Evolutionary conservation across 2,329 filamentous ascomycete species (phyloP).

Genomic region (Diaporthe ilicicola): DNA sequence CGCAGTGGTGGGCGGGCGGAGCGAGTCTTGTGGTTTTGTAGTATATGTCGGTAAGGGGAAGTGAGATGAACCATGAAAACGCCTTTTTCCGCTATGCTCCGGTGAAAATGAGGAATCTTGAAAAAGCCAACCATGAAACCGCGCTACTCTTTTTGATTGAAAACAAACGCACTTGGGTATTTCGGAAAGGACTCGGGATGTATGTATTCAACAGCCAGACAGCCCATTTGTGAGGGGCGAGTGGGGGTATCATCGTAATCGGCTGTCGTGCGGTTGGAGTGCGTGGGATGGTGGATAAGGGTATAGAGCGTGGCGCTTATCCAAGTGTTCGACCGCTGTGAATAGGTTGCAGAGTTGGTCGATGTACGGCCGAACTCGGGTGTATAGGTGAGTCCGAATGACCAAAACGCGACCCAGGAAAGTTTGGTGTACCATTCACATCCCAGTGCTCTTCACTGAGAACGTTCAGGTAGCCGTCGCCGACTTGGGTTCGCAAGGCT

Average conservation of each 20-base stretch:
- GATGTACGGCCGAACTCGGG: constrained; percentile 46
- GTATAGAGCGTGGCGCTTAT: constrained; percentile 41
- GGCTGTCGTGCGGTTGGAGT: constrained; percentile 19
- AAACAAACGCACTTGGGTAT: constrained; percentile 20
- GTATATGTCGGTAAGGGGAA: not conserved
- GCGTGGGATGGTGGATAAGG: constrained; percentile 2
- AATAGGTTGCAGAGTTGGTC: constrained; percentile 51
- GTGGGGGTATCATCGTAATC: constrained; percentile 33
- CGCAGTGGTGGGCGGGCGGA: constrained; percentile 1
- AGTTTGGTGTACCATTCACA: constrained; percentile 48
- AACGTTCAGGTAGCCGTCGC: constrained; percentile 86
- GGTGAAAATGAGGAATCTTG: constrained; percentile 26
- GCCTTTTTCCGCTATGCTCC: constrained; percentile 33
- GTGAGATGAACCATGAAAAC: constrained; percentile 27
- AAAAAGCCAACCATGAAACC: constrained; percentile 27
- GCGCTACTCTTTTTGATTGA: constrained; percentile 2
- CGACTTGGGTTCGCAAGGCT: constrained; percentile 83
- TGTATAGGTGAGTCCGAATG: constrained; percentile 47
- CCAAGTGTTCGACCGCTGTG: constrained; percentile 62
- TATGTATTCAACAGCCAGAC: constrained; percentile 14
- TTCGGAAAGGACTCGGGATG: constrained; percentile 19
- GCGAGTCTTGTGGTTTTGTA: not conserved
- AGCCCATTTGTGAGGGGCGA: not conserved
- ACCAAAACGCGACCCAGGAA: constrained; percentile 49
- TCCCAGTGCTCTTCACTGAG: constrained; percentile 81